These are phyloP conservation scores for Exophiala xenobiotica DNA, from an alignment of 2,329 filamentous ascomycete genomes.

Conservation along the genomic window DNA sequence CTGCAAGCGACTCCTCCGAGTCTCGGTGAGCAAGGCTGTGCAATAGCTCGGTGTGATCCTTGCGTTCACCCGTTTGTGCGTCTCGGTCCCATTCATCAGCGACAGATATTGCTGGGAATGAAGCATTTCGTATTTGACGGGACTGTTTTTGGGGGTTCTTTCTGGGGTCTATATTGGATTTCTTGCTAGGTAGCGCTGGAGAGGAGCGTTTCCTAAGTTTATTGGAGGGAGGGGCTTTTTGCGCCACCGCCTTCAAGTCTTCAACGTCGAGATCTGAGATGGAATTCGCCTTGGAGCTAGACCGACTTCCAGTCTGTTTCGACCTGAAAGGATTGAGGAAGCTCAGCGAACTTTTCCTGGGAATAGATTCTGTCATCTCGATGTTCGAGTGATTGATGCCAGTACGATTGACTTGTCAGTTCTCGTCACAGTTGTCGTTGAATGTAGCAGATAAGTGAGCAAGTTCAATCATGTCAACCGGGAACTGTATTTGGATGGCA, in stretches of 20 bases:
- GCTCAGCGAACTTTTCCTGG: constrained; percentile 19
- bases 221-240: constrained; percentile 2
- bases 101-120: constrained; percentile 10
- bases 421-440: too few species aligned
- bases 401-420: too few species aligned
- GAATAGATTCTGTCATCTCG: constrained; percentile 15
- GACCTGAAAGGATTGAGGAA: constrained; percentile 24
- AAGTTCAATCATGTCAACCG: too few species aligned
- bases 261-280: constrained; percentile 15
- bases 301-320: constrained; percentile 8
- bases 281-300: constrained; percentile 17
- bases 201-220: constrained; percentile 16
- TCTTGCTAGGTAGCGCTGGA: constrained; percentile 1
- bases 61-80: constrained; percentile 30
- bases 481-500: too few species aligned
- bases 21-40: constrained; percentile 28
- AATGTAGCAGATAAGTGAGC: too few species aligned
- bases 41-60: constrained; percentile 31
- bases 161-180: constrained; percentile 3
- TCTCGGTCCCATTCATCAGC: constrained; percentile 26
- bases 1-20: constrained; percentile 17
- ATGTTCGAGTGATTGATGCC: too few species aligned
- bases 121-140: constrained; percentile 10
- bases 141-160: constrained; percentile 14
- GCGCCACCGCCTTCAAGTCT: constrained; percentile 5